These are phyloP conservation scores for Boletus bicolor DNA, from an alignment of 768 basidiomycete genomes.

Conservation along the genomic window DNA sequence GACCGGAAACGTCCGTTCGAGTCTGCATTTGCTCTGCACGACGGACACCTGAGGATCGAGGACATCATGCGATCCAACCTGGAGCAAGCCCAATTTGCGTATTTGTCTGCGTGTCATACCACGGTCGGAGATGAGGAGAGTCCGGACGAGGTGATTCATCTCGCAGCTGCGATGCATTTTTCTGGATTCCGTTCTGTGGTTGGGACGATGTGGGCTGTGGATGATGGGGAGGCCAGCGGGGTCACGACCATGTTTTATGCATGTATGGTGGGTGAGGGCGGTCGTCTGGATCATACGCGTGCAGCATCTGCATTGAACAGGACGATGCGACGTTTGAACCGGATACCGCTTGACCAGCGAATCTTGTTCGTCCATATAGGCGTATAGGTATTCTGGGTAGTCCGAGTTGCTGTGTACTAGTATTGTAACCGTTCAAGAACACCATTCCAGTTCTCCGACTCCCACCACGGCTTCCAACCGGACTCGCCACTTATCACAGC, in stretches of 20 bases:
- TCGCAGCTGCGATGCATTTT: conserved; percentile 25
- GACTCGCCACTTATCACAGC: too few relatives aligned
- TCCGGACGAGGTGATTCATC: conserved; percentile 14
- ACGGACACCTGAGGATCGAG: conserved; percentile 1
- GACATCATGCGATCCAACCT: conserved; percentile 9
- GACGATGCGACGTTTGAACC: background rate
- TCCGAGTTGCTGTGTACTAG: too few relatives aligned
- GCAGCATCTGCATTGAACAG: conserved; percentile 9
- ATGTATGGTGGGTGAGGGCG: conserved; percentile 1
- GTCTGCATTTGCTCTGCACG: conserved; percentile 7
- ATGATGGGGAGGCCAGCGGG: background rate
- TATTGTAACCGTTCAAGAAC: too few relatives aligned
- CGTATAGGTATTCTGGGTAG: background rate
- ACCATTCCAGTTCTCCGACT: too few relatives aligned
- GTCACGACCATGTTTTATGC: background rate
- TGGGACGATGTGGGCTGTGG: background rate
- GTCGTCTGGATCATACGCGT: background rate
- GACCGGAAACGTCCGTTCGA: conserved; percentile 12
- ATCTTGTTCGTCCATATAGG: conserved; percentile 14
- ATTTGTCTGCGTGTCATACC: conserved; percentile 27
- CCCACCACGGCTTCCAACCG: too few relatives aligned
- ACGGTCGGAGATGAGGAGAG: conserved; percentile 20
- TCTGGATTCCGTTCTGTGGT: conserved; percentile 16
- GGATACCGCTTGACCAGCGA: conserved; percentile 9
- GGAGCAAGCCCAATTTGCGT: conserved; percentile 5